Percentiles rank a stretch among this genome's conserved stretches.
Conservation (phyloP, 208 protist species). For the Trypanosoma lewisi region DNA sequence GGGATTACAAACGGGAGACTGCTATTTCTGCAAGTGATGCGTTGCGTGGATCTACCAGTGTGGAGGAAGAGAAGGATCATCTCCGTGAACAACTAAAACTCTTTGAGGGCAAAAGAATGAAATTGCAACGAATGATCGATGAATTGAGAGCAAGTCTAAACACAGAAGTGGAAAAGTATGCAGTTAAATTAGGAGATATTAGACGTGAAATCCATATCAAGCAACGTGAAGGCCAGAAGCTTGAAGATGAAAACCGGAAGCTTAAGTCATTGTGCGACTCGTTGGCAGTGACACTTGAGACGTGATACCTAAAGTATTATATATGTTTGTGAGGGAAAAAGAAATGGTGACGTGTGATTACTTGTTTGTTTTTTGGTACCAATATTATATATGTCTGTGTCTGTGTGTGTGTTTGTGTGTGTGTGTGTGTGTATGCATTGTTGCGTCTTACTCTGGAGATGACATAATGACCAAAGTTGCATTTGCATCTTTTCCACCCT, state of each 20-base stretch:
- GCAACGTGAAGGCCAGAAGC: constrained; percentile 49
- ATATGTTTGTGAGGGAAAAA: not conserved
- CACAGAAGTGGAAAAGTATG: constrained; percentile 49
- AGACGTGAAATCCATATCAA: constrained; percentile 61
- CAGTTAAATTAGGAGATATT: constrained; percentile 51
- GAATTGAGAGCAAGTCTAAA: constrained; percentile 51
- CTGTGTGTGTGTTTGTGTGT: too few relatives aligned
- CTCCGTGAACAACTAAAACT: constrained; percentile 63
- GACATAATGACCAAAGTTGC: too few relatives aligned
- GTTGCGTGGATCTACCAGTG: constrained; percentile 34
- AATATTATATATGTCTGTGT: too few relatives aligned
- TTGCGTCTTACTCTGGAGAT: too few relatives aligned
- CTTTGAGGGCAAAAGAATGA: constrained; percentile 48
- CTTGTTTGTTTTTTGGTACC: not conserved
- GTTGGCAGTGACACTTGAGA: constrained; percentile 45
- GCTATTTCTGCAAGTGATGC: constrained; percentile 47
- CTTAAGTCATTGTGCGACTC: constrained; percentile 68
- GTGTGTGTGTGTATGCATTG: too few relatives aligned
- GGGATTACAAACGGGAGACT: constrained; percentile 38
- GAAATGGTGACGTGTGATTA: too few relatives aligned
- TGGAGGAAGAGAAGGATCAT: constrained; percentile 53
- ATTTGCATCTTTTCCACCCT: too few relatives aligned
- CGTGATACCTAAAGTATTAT: constrained; percentile 15
- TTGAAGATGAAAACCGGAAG: constrained; percentile 75
- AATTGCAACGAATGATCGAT: constrained; percentile 48